Evolutionary conservation across 2,329 filamentous ascomycete species (phyloP).

Genomic region (Arthrobotrys conoides): DNA sequence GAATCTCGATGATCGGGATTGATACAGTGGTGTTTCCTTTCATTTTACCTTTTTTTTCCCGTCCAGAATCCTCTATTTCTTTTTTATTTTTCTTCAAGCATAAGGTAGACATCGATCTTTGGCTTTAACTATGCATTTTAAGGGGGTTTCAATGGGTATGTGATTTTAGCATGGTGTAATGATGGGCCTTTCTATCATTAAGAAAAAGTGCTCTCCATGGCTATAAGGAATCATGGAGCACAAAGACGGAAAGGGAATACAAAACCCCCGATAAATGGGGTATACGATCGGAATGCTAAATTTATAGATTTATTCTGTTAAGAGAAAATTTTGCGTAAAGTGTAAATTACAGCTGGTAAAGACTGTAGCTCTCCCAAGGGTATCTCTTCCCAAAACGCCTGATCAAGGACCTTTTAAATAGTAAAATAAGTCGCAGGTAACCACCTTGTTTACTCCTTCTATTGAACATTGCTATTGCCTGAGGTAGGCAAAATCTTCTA

Average conservation of each 20-base stretch:
- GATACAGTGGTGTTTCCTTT: not conserved
- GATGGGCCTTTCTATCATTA: not conserved
- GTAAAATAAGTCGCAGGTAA: constrained; percentile 1
- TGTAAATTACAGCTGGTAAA: constrained; percentile 12
- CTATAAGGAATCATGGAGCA: not conserved
- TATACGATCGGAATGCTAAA: not conserved
- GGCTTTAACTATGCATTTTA: constrained; percentile 28
- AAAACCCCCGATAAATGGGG: not conserved
- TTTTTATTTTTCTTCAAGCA: constrained; percentile 3
- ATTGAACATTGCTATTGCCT: constrained; percentile 61
- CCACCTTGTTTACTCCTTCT: constrained; percentile 17
- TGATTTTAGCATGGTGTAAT: constrained; percentile 5
- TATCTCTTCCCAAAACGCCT: constrained; percentile 40
- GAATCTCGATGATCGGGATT: not conserved
- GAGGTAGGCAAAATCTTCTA: constrained; percentile 59
- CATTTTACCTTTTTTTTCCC: not conserved
- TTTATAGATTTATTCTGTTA: too few species aligned
- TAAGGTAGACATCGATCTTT: constrained; percentile 23
- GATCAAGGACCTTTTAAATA: constrained; percentile 5
- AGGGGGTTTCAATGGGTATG: constrained; percentile 19
- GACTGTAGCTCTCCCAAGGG: constrained; percentile 29
- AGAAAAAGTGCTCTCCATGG: not conserved
- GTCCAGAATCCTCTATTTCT: not conserved
- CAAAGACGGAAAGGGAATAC: not conserved
- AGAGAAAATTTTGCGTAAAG: not conserved